Base-by-base conservation (phyloP, 2,329 filamentous ascomycete species). In the Amphichorda felina region DNA sequence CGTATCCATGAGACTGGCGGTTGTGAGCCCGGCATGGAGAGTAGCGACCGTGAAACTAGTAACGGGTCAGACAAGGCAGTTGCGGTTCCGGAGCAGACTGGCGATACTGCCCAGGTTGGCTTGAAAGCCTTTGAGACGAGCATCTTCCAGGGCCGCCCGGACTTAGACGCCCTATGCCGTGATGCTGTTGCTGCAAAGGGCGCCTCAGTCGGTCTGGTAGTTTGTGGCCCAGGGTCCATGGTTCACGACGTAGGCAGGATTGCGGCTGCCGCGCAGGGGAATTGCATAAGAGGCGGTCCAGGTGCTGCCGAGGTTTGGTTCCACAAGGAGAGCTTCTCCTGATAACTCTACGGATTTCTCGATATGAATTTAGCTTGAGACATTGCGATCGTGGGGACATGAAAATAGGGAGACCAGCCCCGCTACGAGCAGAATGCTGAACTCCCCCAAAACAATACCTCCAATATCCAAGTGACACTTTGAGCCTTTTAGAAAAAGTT, bases 301-400 rank as follows among this genome's bases (percentile, higher is more conserved):
- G 37, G 40, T 13, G 37, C 45, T 3, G 27, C 33, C 0, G 49
- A 50, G 30, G 40, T 52, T 6, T 49, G 43, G 42, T 42, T 50
- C 2, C 46, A 50, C 18, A 43, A 42, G 15, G 47, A 50, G 24
- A 37, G 38, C 8, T 52, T 50, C 15, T 48, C 43, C 34, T 49
- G 39, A 39, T 30, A n/a, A n/a, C n/a, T n/a, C n/a, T n/a, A n/a
- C n/a, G n/a, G n/a, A n/a, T n/a, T n/a, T n/a, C n/a, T n/a, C n/a
- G n/a, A n/a, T n/a, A n/a, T n/a, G n/a, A n/a, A n/a, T n/a, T n/a
- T n/a, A n/a, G n/a, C n/a, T n/a, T n/a, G n/a, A n/a, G n/a, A n/a
- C n/a, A n/a, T n/a, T n/a, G n/a, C n/a, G n/a, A n/a, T n/a, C n/a
- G n/a, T n/a, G n/a, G n/a, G n/a, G n/a, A n/a, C n/a, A n/a, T n/a